phyloP scores from a whole-genome alignment of 306 rosid genomes.

The Castanea crenata region DNA sequence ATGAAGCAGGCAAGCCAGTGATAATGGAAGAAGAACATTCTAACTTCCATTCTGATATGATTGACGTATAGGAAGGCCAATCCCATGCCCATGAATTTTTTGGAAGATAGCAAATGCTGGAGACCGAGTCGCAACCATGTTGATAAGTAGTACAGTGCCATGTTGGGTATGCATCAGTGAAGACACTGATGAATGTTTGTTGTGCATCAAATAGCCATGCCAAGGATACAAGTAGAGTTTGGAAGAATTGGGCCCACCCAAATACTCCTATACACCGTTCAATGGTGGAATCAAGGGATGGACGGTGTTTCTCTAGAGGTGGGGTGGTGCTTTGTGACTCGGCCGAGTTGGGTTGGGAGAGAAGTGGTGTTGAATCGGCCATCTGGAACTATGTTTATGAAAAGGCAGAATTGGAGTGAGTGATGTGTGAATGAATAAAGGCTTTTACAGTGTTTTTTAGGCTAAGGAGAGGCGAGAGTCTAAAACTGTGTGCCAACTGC shows the following conservation, averaged over 20 bases:
- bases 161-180: too few relatives aligned
- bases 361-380: too few relatives aligned
- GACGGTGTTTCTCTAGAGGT: constrained; percentile 8
- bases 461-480: too few relatives aligned
- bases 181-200: too few relatives aligned
- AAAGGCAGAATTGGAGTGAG: neutral
- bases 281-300: constrained; percentile 47
- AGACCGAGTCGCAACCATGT: too few relatives aligned
- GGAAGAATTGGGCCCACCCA: constrained; percentile 47
- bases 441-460: neutral
- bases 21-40: constrained; percentile 31
- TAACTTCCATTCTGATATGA: constrained; percentile 51
- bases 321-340: constrained; percentile 8
- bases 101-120: too few relatives aligned
- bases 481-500: too few relatives aligned
- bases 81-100: constrained; percentile 53
- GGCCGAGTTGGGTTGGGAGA: too few relatives aligned
- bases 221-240: constrained; percentile 44
- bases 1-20: constrained; percentile 41
- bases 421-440: neutral
- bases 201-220: constrained; percentile 36
- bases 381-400: too few relatives aligned
- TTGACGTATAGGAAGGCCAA: constrained; percentile 29
- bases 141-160: too few relatives aligned
- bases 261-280: constrained; percentile 44